Evolutionary conservation across 768 basidiomycete species (phyloP).

Genomic region (Collybia sp.): DNA sequence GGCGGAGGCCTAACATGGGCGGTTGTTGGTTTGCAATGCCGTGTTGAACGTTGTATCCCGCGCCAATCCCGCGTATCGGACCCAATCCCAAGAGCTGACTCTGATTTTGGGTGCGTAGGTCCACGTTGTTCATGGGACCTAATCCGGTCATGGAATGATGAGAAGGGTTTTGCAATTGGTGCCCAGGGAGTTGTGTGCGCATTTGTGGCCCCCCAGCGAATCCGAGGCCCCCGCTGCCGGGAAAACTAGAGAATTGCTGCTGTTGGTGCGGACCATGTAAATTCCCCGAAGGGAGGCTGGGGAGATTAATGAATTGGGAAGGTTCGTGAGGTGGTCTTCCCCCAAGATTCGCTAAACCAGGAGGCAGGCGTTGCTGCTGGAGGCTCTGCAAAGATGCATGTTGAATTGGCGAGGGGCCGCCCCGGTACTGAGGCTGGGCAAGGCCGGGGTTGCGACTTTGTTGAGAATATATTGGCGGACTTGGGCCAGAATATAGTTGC

Average conservation of each 20-base stretch:
- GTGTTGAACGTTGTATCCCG: constrained; percentile 46
- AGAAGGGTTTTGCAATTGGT: constrained; percentile 43
- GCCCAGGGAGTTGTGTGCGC: constrained; percentile 47
- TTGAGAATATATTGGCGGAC: constrained; percentile 45
- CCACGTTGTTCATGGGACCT: constrained; percentile 49
- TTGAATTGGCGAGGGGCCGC: constrained; percentile 61
- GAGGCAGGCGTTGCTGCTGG: constrained; percentile 63
- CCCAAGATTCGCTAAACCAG: constrained; percentile 78
- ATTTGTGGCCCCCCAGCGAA: constrained; percentile 44
- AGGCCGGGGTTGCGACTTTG: constrained; percentile 50
- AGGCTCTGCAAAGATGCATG: constrained; percentile 39
- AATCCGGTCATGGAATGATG: constrained; percentile 49
- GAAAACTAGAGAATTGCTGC: constrained; percentile 50
- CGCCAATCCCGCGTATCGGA: constrained; percentile 35
- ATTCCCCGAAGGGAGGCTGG: constrained; percentile 36
- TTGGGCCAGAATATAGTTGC: constrained; percentile 49
- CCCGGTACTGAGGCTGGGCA: constrained; percentile 59
- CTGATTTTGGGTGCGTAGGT: constrained; percentile 48
- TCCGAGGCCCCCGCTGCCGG: constrained; percentile 35
- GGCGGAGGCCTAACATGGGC: constrained; percentile 43
- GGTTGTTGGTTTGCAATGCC: constrained; percentile 34
- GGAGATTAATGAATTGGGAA: constrained; percentile 55
- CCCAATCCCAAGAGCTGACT: constrained; percentile 47
- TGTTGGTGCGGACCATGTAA: constrained; percentile 45
- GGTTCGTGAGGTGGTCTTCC: constrained; percentile 80